Evolutionary conservation across 495 filamentous ascomycete species (phyloP).

Genomic region (Darksidea phi): DNA sequence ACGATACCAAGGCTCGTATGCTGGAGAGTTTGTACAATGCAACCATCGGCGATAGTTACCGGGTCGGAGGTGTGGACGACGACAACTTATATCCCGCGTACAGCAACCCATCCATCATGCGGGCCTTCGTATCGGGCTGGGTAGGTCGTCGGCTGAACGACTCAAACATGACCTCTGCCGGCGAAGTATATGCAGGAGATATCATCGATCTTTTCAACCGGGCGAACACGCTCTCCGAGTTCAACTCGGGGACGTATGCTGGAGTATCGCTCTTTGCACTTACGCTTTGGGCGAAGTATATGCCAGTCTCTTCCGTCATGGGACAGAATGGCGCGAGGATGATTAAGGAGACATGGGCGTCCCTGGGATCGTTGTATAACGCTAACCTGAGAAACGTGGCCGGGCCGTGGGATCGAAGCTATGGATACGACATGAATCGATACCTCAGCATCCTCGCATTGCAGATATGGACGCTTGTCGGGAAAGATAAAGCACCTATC

Average conservation of each 20-base stretch:
- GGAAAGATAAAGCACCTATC: constrained; percentile 20
- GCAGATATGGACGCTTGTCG: constrained; percentile 25
- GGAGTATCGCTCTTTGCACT: constrained; percentile 21
- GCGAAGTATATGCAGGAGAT: constrained; percentile 14
- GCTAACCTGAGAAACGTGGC: constrained; percentile 24
- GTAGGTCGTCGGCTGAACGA: constrained; percentile 16
- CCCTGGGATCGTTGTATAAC: constrained; percentile 19
- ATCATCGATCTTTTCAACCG: constrained; percentile 22
- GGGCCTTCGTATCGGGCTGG: constrained; percentile 19
- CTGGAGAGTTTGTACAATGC: constrained; percentile 20
- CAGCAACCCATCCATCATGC: constrained; percentile 28
- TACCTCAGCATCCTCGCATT: constrained; percentile 23
- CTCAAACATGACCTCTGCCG: constrained; percentile 20
- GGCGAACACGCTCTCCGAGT: constrained; percentile 23
- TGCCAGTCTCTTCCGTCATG: constrained; percentile 19
- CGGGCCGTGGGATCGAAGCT: constrained; percentile 23
- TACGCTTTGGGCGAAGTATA: constrained; percentile 29
- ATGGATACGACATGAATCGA: constrained; percentile 25
- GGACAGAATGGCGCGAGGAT: constrained; percentile 16
- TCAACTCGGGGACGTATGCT: constrained; percentile 26
- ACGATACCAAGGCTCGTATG: constrained; percentile 16
- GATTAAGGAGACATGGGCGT: constrained; percentile 20
- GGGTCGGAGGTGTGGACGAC: constrained; percentile 18
- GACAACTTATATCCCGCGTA: constrained; percentile 27
- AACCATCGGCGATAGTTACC: constrained; percentile 27